A percentile compares a stretch with the other conserved stretches of the same genome.
phyloP scores from a whole-genome alignment of 306 rosid species.

The Hippophae tibetana region DNA sequence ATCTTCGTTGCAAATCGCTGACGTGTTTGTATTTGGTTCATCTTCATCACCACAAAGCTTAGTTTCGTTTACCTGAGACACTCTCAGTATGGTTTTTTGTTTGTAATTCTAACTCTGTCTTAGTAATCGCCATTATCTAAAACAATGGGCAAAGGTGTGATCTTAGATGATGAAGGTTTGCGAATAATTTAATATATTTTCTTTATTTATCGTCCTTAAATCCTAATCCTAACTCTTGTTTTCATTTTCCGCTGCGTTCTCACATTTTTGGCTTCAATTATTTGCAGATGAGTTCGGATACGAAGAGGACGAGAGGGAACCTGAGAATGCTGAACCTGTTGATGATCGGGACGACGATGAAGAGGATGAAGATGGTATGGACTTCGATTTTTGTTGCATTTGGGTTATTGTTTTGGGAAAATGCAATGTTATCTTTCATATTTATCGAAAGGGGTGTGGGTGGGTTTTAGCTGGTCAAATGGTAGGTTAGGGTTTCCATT shows the following conservation, averaged over 20 bases:
- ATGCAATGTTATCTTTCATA: not conserved
- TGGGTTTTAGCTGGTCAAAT: not conserved
- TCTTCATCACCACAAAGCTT: too few species aligned
- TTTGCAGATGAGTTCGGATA: slow-evolving; percentile 65
- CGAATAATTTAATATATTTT: slow-evolving; percentile 1
- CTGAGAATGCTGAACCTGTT: slow-evolving; percentile 37
- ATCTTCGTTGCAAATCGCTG: too few species aligned
- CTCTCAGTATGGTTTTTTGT: too few species aligned
- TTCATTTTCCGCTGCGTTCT: not conserved
- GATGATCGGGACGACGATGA: slow-evolving; percentile 66
- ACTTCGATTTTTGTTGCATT: not conserved
- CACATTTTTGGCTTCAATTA: slow-evolving; percentile 10
- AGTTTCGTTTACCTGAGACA: too few species aligned
- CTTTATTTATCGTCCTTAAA: not conserved
- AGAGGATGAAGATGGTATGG: slow-evolving; percentile 83
- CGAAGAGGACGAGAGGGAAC: slow-evolving; percentile 69
- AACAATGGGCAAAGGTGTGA: slow-evolving; percentile 35
- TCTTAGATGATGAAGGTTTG: slow-evolving; percentile 57
- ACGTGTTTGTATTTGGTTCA: too few species aligned
- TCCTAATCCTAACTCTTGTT: not conserved
- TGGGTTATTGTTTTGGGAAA: not conserved
- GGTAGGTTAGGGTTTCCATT: slow-evolving; percentile 16
- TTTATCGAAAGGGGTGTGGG: not conserved
- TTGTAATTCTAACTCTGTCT: too few species aligned
- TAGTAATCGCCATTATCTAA: too few species aligned